These are phyloP conservation scores for Fusarium ramigenum DNA, from an alignment of 2,329 filamentous ascomycete species.

Conservation along the genomic window DNA sequence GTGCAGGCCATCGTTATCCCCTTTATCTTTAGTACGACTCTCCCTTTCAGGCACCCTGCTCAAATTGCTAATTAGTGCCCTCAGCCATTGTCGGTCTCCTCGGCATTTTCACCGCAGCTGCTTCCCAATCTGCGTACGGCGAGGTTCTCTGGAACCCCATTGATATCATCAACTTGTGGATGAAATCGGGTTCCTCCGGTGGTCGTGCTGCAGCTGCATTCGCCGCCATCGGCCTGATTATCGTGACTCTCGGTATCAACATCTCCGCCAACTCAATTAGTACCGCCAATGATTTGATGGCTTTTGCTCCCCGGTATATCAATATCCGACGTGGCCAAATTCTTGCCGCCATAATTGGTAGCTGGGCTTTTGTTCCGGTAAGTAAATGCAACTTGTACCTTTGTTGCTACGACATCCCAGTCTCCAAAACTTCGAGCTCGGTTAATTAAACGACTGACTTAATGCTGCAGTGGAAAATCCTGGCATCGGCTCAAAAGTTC, in stretches of 20 bases:
- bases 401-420: too few relatives aligned
- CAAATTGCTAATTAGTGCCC: background rate
- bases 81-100: constrained; percentile 1
- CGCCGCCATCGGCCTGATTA: background rate
- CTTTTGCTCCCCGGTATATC: constrained; percentile 8
- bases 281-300: constrained; percentile 9
- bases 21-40: background rate
- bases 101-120: constrained; percentile 4
- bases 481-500: background rate
- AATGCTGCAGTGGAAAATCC: background rate
- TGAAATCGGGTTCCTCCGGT: background rate
- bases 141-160: constrained; percentile 4
- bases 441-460: background rate
- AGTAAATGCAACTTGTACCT: background rate
- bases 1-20: constrained; percentile 1
- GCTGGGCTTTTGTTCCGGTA: constrained; percentile 3
- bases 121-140: background rate
- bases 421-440: background rate
- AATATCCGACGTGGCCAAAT: constrained; percentile 8
- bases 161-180: background rate
- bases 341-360: background rate
- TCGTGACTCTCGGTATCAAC: constrained; percentile 3
- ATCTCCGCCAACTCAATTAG: constrained; percentile 11
- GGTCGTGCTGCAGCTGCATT: constrained; percentile 8
- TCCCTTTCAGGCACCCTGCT: too few relatives aligned